These are phyloP conservation scores for Cyclospora cayetanensis DNA, from an alignment of 169 alveolate species.

Conservation along the genomic window DNA sequence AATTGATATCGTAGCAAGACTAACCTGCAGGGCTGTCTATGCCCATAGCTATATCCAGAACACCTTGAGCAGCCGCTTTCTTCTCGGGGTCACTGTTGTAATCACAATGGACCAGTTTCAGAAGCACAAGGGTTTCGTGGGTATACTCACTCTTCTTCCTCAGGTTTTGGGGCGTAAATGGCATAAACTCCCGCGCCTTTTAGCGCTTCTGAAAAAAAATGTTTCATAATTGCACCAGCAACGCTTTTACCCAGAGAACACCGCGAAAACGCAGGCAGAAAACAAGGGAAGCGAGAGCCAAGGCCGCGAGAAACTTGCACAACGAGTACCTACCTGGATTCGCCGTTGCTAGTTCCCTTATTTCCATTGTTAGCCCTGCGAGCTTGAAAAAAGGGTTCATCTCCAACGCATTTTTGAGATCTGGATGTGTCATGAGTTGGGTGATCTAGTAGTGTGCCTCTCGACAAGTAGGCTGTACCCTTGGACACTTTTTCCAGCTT, in stretches of 20 bases:
- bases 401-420: slow-evolving; percentile 44
- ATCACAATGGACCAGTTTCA: neutral
- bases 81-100: neutral
- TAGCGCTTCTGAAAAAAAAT: slow-evolving; percentile 49
- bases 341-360: slow-evolving; percentile 49
- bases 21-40: slow-evolving; percentile 65
- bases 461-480: neutral
- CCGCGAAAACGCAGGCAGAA: no score
- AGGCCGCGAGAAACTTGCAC: neutral
- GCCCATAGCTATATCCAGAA: slow-evolving; percentile 56
- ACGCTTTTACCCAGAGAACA: no score
- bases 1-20: neutral
- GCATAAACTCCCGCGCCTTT: slow-evolving; percentile 64
- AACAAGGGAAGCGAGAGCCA: neutral
- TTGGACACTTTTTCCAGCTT: slow-evolving; percentile 31
- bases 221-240: no score
- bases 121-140: neutral
- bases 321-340: slow-evolving; percentile 34
- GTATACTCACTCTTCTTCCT: neutral
- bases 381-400: slow-evolving; percentile 66
- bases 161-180: slow-evolving; percentile 51
- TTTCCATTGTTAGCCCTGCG: slow-evolving; percentile 57
- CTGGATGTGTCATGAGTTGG: neutral
- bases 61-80: slow-evolving; percentile 47
- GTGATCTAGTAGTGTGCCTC: neutral